Evolutionary conservation across 169 alveolate genomes (phyloP).

Genomic region (Ichthyophthirius multifiliis): DNA sequence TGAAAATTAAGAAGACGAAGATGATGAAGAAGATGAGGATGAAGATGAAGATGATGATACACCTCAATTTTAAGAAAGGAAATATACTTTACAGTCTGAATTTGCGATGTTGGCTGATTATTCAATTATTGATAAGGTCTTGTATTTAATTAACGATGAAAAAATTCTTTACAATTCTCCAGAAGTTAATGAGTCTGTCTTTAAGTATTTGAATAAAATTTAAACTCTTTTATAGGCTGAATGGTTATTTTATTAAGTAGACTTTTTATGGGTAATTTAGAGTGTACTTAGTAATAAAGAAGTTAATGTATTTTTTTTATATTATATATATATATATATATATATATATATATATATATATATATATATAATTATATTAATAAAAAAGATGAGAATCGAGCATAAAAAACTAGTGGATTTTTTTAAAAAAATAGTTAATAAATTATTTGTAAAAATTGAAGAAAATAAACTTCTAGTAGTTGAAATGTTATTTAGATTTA

Average conservation of each 20-base stretch:
- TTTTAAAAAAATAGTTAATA: constrained; percentile 31
- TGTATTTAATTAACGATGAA: constrained; percentile 37
- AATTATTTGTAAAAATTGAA: constrained; percentile 41
- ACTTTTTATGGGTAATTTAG: constrained; percentile 42
- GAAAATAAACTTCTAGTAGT: constrained; percentile 38
- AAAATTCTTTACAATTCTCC: constrained; percentile 29
- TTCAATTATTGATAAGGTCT: constrained; percentile 33
- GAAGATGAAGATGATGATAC: constrained; percentile 46
- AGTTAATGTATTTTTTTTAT: constrained; percentile 11
- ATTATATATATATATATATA: neutral
- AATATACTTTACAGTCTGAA: constrained; percentile 51
- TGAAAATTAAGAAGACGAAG: constrained; percentile 20
- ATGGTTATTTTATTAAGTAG: constrained; percentile 67
- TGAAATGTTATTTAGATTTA: constrained; percentile 53
- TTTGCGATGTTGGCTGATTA: constrained; percentile 54
- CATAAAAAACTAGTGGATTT: constrained; percentile 16
- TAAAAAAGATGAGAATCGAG: neutral
- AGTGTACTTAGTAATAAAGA: constrained; percentile 15
- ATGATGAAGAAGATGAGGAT: constrained; percentile 38
- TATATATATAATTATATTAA: neutral
- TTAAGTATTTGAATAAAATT: constrained; percentile 44
- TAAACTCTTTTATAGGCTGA: constrained; percentile 49
- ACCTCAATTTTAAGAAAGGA: constrained; percentile 49
- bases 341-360: neutral
- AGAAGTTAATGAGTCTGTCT: constrained; percentile 15